A percentile compares a stretch with the other conserved stretches of the same genome.
These are phyloP conservation scores for Santalum album DNA, from an alignment of 164 flowering plant species.

Conservation along the genomic window DNA sequence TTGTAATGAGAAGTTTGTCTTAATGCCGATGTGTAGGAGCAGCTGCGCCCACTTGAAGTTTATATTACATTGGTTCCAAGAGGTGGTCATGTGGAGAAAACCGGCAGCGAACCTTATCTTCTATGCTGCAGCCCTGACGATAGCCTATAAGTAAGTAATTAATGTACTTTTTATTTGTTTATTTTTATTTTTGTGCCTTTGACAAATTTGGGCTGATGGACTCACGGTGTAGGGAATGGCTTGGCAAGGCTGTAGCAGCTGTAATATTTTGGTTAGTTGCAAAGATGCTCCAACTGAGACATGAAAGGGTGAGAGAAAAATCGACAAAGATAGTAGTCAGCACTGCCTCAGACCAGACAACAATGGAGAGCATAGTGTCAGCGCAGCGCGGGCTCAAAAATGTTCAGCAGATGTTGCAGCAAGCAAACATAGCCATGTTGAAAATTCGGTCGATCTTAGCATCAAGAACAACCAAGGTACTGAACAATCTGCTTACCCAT, in stretches of 20 bases:
- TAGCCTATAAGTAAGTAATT: conserved; percentile 62
- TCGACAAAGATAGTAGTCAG: conserved; percentile 36
- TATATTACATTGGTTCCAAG: conserved; percentile 28
- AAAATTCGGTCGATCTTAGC: conserved; percentile 50
- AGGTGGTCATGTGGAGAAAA: conserved; percentile 51
- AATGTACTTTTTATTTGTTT: neutral
- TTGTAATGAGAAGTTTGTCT: no score
- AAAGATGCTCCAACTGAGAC: conserved; percentile 42
- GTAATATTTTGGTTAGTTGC: conserved; percentile 33
- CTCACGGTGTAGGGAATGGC: conserved; percentile 57
- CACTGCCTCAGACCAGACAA: conserved; percentile 54
- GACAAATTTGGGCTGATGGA: no score
- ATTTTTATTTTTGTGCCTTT: no score
- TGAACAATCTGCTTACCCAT: no score
- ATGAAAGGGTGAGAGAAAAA: conserved; percentile 13
- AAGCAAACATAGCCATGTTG: conserved; percentile 47
- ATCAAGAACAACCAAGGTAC: conserved; percentile 63
- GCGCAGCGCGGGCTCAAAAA: conserved; percentile 62
- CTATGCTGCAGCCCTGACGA: conserved; percentile 18
- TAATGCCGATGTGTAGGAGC: no score
- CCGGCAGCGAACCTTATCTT: conserved; percentile 37
- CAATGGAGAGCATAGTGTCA: conserved; percentile 70
- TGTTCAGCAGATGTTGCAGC: conserved; percentile 37
- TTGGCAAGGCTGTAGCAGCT: conserved; percentile 56
- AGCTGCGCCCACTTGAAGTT: no score